Conservation (phyloP, 2,329 filamentous ascomycete species). For the Diaporthe citrichinensis region DNA sequence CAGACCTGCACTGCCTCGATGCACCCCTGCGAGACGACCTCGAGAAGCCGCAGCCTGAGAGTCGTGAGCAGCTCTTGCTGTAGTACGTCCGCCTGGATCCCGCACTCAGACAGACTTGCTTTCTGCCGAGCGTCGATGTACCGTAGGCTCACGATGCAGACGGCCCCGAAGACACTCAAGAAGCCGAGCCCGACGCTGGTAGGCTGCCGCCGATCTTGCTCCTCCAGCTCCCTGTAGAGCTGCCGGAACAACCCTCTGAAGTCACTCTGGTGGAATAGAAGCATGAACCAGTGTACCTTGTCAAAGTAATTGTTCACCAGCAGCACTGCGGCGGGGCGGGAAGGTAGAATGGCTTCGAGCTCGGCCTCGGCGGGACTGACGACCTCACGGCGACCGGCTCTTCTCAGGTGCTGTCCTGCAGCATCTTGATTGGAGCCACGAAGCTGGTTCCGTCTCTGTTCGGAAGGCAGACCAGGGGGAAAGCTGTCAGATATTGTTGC, state of each 20-base stretch:
- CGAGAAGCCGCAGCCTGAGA: not conserved
- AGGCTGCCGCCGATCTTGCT: not conserved
- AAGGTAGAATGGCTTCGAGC: not conserved
- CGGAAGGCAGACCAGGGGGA: not conserved
- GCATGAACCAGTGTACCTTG: slow-evolving; percentile 19
- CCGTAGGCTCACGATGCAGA: not conserved
- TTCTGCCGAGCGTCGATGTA: not conserved
- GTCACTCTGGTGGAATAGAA: slow-evolving; percentile 1
- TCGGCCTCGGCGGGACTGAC: not conserved
- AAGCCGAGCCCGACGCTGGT: not conserved
- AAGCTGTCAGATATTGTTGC: too few species aligned
- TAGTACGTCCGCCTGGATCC: not conserved
- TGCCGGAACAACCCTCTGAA: not conserved
- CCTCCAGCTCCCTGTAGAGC: not conserved
- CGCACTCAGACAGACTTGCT: accelerated
- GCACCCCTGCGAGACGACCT: not conserved
- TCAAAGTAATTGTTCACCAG: not conserved
- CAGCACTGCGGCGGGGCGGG: not conserved
- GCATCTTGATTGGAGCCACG: not conserved
- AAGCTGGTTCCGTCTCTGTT: not conserved
- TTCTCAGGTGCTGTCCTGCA: not conserved
- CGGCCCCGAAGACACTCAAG: not conserved
- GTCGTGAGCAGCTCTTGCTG: not conserved
- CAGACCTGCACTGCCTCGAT: slow-evolving; percentile 7
- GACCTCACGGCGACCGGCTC: not conserved